phyloP scores from a whole-genome alignment of 2,329 filamentous ascomycete genomes.

The Penicillium sp. region DNA sequence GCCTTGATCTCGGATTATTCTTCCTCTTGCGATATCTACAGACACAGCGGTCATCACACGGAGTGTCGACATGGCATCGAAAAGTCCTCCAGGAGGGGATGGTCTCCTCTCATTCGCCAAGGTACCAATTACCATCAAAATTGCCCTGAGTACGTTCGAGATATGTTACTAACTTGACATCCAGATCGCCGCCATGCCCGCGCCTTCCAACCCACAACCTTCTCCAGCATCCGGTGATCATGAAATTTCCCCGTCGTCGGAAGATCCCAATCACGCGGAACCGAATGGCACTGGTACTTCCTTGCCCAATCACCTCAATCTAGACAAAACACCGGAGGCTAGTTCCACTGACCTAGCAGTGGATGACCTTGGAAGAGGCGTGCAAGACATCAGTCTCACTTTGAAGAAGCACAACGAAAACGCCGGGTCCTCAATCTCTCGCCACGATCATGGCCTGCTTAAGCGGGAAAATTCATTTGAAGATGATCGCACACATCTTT shows the following conservation, averaged over 20 bases:
- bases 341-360: conserved; percentile 26
- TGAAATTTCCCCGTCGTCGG: conserved; percentile 23
- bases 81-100: conserved; percentile 30
- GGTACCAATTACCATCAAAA: conserved; percentile 50
- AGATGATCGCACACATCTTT: conserved; percentile 54
- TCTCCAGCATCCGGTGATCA: conserved; percentile 29
- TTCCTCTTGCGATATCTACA: conserved; percentile 24
- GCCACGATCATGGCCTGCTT: conserved; percentile 31
- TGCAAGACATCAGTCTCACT: conserved; percentile 37
- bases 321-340: conserved; percentile 19
- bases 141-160: neutral
- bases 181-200: conserved; percentile 48
- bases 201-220: conserved; percentile 31
- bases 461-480: conserved; percentile 43
- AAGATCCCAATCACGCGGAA: conserved; percentile 20
- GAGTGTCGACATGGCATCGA: conserved; percentile 35
- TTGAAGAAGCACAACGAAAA: conserved; percentile 28
- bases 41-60: conserved; percentile 16
- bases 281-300: conserved; percentile 20
- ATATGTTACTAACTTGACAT: conserved; percentile 20
- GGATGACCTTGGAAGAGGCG: conserved; percentile 34
- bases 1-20: conserved; percentile 14
- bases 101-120: conserved; percentile 71
- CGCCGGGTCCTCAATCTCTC: conserved; percentile 30
- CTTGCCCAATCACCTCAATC: conserved; percentile 20